Base-by-base conservation (phyloP, 805 yeast species). In the Nakazawaea pomicola region DNA sequence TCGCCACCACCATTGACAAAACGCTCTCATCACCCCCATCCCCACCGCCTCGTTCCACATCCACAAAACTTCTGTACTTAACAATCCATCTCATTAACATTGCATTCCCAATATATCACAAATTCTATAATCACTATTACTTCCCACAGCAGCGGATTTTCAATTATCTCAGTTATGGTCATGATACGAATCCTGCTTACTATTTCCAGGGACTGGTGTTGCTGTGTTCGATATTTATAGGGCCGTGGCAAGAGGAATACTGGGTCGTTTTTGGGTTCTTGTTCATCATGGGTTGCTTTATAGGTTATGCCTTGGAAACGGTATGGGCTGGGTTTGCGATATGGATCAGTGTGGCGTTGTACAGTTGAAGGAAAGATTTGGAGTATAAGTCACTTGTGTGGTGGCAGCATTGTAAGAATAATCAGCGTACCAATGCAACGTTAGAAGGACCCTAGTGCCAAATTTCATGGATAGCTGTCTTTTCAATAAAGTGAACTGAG, bases 251-350 rank as follows among this genome's bases (percentile, higher is more conserved):
- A 9, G 30, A 24, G 16, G 39, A 23, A 8, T 12, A 29, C 12
- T 34, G 43, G 7, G 29, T 34, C 6, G 8, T 40, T 17, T 40
- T 40, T 29, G 43, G 43, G 2, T 40, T 40, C 20, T 21, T 34
- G n/a, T 40, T 40, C 35, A 33, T 40, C 11, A 21, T 34, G 10
- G 39, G 43, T 11, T 15, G 35, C 15, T 34, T 40, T 19, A 34
- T 29, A 12, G 43, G 38, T 8, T 28, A 14, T 1, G 24, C 43
- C 8, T 21, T 35, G 14, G 25, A 34, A 15, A 10, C 30, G 6
- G 19, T 29, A 4, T 40, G 30, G 29, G 7, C 29, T 4, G 39
- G 35, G 9, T 40, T 40, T 24, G 25, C 29, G 3, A 34, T 33
- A 5, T 40, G 43, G 39, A 8, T 38, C 3, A n/a, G 27, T 8